A percentile compares a stretch with the other conserved stretches of the same genome.
phyloP scores from a whole-genome alignment of 441 rosid genomes.

The Theobroma grandiflorum region DNA sequence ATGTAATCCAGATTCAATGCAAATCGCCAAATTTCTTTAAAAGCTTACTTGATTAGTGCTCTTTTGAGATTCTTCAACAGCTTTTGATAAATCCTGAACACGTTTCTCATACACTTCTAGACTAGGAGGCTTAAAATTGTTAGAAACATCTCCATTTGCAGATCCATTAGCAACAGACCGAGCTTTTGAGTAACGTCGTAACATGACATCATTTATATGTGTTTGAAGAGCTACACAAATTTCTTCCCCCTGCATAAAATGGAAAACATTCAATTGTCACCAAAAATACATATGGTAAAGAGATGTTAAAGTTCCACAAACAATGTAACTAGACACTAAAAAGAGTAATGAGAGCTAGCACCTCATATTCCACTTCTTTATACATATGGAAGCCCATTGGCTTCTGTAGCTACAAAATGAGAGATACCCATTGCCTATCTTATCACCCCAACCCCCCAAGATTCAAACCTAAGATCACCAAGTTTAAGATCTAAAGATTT shows the following conservation, averaged over 20 bases:
- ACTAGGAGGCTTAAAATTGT: constrained; percentile 61
- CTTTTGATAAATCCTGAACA: constrained; percentile 78
- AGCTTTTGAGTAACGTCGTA: constrained; percentile 97
- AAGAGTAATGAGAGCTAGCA: neutral
- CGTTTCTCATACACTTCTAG: constrained; percentile 79
- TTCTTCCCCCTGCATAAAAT: constrained; percentile 86
- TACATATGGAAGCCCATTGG: neutral
- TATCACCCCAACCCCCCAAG: neutral
- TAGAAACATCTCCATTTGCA: constrained; percentile 74
- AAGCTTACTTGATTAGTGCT: constrained; percentile 65
- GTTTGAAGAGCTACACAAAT: constrained; percentile 99
- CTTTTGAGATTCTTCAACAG: constrained; percentile 83
- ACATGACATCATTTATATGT: constrained; percentile 98
- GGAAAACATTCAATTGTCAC: constrained; percentile 22
- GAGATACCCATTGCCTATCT: neutral
- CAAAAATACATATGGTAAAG: constrained; percentile 6
- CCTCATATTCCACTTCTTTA: constrained; percentile 10
- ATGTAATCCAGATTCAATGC: neutral
- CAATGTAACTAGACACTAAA: neutral
- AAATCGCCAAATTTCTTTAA: neutral
- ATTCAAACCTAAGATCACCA: constrained; percentile 9
- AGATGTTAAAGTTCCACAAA: neutral
- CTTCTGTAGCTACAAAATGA: neutral
- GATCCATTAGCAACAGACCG: constrained; percentile 70
- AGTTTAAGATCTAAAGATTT: constrained; percentile 3